Conservation (phyloP, 108 stramenopile genomes). For the Cylindrotheca fusiformis region DNA sequence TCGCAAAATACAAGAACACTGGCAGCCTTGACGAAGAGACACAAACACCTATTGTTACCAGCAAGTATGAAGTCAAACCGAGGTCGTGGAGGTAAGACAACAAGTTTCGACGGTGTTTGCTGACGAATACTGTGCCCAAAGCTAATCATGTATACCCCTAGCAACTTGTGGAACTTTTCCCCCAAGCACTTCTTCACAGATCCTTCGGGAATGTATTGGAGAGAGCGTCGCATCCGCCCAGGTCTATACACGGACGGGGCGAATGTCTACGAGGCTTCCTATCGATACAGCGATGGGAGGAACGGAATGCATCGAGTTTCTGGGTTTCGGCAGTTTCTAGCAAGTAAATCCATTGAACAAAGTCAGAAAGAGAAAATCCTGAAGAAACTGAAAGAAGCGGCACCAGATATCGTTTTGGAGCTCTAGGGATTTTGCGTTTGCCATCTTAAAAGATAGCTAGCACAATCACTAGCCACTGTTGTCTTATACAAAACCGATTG, state of each 20-base stretch:
- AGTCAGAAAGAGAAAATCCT: constrained; percentile 48
- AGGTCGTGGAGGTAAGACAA: constrained; percentile 70
- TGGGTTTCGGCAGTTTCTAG: constrained; percentile 47
- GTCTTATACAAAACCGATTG: too few species aligned
- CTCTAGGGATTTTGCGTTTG: constrained; percentile 5
- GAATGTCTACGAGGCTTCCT: constrained; percentile 70
- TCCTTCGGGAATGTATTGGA: constrained; percentile 82
- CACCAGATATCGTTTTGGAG: constrained; percentile 82
- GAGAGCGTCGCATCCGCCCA: constrained; percentile 77
- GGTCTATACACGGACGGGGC: constrained; percentile 85
- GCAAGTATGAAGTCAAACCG: constrained; percentile 54
- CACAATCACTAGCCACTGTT: too few species aligned
- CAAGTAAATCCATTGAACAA: constrained; percentile 25
- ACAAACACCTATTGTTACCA: constrained; percentile 44
- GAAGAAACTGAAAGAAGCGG: constrained; percentile 60
- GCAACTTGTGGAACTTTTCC: constrained; percentile 85
- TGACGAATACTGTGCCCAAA: neutral
- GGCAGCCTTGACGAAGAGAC: constrained; percentile 40
- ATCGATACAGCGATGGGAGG: constrained; percentile 77
- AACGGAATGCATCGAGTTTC: constrained; percentile 76
- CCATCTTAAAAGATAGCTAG: too few species aligned
- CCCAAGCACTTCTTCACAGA: constrained; percentile 74
- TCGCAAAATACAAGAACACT: constrained; percentile 72
- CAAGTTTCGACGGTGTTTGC: neutral
- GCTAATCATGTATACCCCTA: constrained; percentile 2